These are phyloP conservation scores for Mucor indicus DNA, from an alignment of 371 early-diverging fungal genomes.

Conservation along the genomic window DNA sequence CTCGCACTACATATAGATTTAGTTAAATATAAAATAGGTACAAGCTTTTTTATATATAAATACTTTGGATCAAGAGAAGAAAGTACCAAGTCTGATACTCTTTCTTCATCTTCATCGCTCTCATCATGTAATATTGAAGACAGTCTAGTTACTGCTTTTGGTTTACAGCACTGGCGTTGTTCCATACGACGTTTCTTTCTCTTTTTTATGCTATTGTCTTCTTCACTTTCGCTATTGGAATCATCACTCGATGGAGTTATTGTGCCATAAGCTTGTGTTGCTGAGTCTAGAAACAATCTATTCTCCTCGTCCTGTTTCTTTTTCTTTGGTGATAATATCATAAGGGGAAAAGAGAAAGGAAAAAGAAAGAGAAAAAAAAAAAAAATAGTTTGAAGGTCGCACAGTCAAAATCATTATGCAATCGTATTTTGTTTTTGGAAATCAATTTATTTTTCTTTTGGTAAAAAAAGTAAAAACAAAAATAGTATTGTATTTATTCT, in stretches of 20 bases:
- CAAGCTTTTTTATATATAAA: not conserved
- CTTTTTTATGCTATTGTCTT: conserved; percentile 4
- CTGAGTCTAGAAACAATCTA: conserved; percentile 5
- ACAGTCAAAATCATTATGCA: too few species aligned
- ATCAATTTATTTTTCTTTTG: too few species aligned
- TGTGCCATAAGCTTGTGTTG: conserved; percentile 2
- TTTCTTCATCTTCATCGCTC: conserved; percentile 1
- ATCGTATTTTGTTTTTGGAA: too few species aligned
- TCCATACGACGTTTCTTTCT: conserved; percentile 16
- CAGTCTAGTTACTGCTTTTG: conserved; percentile 1
- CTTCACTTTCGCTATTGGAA: conserved; percentile 4
- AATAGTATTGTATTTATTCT: not conserved
- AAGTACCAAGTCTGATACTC: conserved; percentile 28
- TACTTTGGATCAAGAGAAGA: conserved; percentile 30
- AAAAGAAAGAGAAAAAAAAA: too few species aligned
- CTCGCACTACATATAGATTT: conserved; percentile 6
- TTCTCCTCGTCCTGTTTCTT: conserved; percentile 16
- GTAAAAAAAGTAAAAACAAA: too few species aligned
- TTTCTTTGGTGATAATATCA: too few species aligned
- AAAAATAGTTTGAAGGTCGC: too few species aligned
- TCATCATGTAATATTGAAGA: conserved; percentile 5
- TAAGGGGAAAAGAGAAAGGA: too few species aligned
- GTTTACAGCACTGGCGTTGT: conserved; percentile 13
- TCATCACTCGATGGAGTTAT: not conserved
- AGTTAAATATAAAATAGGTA: not conserved